phyloP scores from a whole-genome alignment of 73 alveolate genomes.

The Paraurostyla sp. region DNA sequence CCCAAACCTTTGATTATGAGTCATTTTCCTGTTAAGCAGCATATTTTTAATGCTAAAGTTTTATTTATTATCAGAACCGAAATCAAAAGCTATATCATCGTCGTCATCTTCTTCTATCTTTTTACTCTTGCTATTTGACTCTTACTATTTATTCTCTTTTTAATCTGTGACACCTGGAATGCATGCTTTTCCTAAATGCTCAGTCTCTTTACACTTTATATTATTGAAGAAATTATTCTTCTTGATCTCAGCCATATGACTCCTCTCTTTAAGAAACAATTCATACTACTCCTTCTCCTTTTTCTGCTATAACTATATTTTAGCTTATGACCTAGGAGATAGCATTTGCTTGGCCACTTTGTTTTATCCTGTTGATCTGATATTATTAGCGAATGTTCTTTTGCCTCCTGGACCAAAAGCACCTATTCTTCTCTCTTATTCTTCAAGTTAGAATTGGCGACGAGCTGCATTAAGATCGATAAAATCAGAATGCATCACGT shows the following conservation, averaged over 20 bases:
- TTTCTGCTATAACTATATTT: not conserved
- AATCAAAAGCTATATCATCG: not conserved
- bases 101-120: not conserved
- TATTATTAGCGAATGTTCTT: not conserved
- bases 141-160: not conserved
- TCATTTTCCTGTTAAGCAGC: not conserved
- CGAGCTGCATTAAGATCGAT: not conserved
- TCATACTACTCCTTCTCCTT: not conserved
- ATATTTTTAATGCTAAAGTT: not conserved
- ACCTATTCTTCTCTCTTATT: slow-evolving; percentile 20
- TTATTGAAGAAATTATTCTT: not conserved
- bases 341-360: not conserved
- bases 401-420: not conserved
- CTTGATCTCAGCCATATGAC: not conserved
- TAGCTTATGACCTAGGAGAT: slow-evolving; percentile 2
- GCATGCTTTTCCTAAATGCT: not conserved
- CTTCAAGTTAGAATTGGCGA: not conserved
- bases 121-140: too few species aligned
- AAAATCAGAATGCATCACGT: not conserved
- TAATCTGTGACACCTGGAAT: not conserved
- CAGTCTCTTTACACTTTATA: slow-evolving; percentile 4
- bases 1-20: not conserved
- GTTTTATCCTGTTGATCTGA: not conserved
- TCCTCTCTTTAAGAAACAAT: not conserved
- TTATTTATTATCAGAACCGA: not conserved